These are phyloP conservation scores for Berkeleyomyces basicola DNA, from an alignment of 2,329 filamentous ascomycete genomes.

Conservation along the genomic window DNA sequence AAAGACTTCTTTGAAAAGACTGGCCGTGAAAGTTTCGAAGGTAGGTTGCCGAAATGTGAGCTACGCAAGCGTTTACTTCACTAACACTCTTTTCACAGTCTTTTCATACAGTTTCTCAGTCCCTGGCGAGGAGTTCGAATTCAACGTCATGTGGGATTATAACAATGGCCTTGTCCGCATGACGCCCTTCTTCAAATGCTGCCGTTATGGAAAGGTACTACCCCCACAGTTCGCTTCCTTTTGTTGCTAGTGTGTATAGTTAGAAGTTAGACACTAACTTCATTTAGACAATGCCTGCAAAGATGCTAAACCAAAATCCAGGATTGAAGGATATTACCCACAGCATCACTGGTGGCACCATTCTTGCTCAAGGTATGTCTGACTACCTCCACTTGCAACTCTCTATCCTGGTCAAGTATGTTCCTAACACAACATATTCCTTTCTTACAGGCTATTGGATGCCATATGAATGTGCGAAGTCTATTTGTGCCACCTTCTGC, in stretches of 20 bases:
- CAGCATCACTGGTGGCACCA: conserved; percentile 84
- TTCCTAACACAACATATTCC: conserved; percentile 5
- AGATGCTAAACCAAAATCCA: conserved; percentile 60
- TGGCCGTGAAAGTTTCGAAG: conserved; percentile 73
- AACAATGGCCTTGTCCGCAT: conserved; percentile 85
- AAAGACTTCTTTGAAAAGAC: conserved; percentile 78
- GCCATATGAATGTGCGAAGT: conserved; percentile 72
- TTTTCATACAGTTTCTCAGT: conserved; percentile 71
- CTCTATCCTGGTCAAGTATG: conserved; percentile 13
- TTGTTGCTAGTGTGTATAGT: neutral
- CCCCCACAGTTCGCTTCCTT: neutral
- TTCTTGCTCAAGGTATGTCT: conserved; percentile 67
- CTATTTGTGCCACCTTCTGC: conserved; percentile 81
- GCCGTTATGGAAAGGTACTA: conserved; percentile 68
- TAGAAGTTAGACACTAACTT: neutral
- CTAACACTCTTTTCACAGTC: conserved; percentile 30
- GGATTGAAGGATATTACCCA: conserved; percentile 80
- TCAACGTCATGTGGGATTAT: conserved; percentile 91
- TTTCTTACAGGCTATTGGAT: conserved; percentile 72
- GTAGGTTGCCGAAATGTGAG: conserved; percentile 29
- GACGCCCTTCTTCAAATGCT: conserved; percentile 87
- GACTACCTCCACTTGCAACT: conserved; percentile 5
- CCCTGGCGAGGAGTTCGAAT: conserved; percentile 48
- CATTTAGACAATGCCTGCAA: conserved; percentile 66
- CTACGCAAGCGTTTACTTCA: neutral